These are phyloP conservation scores for Mucor ambiguus DNA, from an alignment of 371 early-diverging fungal species.

Conservation along the genomic window DNA sequence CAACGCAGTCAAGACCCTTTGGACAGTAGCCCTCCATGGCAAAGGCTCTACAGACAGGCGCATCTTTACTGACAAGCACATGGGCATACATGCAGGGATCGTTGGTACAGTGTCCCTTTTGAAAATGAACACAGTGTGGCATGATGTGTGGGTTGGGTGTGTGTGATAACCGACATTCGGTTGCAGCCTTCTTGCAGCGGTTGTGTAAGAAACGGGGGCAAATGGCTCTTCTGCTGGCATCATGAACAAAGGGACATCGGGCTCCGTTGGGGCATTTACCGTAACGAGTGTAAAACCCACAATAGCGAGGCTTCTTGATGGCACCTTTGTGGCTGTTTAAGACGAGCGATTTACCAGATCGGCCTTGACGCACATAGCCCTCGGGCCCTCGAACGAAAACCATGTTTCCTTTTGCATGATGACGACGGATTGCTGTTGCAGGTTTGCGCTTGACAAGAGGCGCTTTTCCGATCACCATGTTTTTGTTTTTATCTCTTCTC, in stretches of 20 bases:
- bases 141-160: constrained; percentile 49
- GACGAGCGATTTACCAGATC: constrained; percentile 35
- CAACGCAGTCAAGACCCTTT: constrained; percentile 47
- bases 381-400: constrained; percentile 39
- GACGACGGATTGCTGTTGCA: not conserved
- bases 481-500: constrained; percentile 22
- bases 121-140: constrained; percentile 61
- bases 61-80: constrained; percentile 54
- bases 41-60: constrained; percentile 59
- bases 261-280: constrained; percentile 36
- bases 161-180: constrained; percentile 52
- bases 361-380: constrained; percentile 46
- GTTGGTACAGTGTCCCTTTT: constrained; percentile 51
- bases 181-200: constrained; percentile 38
- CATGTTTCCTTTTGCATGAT: constrained; percentile 46
- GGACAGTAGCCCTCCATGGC: constrained; percentile 62
- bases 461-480: constrained; percentile 25
- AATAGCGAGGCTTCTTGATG: constrained; percentile 25
- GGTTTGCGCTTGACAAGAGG: constrained; percentile 3
- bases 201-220: constrained; percentile 56
- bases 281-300: constrained; percentile 49
- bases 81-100: constrained; percentile 54
- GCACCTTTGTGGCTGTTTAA: constrained; percentile 21
- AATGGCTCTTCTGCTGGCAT: constrained; percentile 54
- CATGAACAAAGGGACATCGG: constrained; percentile 53